Evolutionary conservation across 352 stramenopile species (phyloP), one percentile per base, ranked within the genome.

Genomic region (Thalassiosira mediterranea): DNA sequence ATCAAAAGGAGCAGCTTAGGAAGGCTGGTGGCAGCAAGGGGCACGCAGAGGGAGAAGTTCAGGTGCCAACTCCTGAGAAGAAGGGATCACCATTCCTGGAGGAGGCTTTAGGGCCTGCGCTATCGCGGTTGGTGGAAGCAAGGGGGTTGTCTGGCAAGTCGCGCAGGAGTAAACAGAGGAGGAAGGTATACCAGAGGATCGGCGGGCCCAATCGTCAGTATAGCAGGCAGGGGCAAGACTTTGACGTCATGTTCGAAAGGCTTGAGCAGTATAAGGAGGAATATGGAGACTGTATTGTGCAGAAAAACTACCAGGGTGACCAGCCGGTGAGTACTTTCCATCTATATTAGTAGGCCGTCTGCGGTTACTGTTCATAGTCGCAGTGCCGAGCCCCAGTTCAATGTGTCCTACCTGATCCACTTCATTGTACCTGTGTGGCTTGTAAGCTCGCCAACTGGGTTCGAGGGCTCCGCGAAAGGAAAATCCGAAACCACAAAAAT

Each of bases 41-140:
- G 13, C 34, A 7, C 7, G 34, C 34, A 7, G 13, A 60, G 38
- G 11, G 26, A 42, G 7, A 21, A 53, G 5, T n/a, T 21, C 38
- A 19, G 28, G 17, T 15, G 17, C 10, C 28, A 47, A 25, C 19
- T 28, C 21, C 5, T 31, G n/a, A 1, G 13, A 48, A 62, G 44
- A 60, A 44, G 29, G 53, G 32, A 48, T 25, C 25, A 13, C 53
- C 53, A 1, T 62, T 62, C 26, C 13, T 62, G 26, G 53, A 62
- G n/a, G 52, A 60, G 26, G 21, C 52, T 2, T 15, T 60, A 7
- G 5, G 8, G n/a, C 21, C 13, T 10, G 52, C 52, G 21, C 19
- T 44, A 21, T 19, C 7, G 11, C 3, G 25, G 10, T 44, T 60
- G 17, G 25, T 60, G 3, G 8, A 46, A 2, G 52, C 28, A 23